These are phyloP conservation scores for Boletus pseudo-olivaceus DNA, from an alignment of 768 basidiomycete species.

Conservation along the genomic window DNA sequence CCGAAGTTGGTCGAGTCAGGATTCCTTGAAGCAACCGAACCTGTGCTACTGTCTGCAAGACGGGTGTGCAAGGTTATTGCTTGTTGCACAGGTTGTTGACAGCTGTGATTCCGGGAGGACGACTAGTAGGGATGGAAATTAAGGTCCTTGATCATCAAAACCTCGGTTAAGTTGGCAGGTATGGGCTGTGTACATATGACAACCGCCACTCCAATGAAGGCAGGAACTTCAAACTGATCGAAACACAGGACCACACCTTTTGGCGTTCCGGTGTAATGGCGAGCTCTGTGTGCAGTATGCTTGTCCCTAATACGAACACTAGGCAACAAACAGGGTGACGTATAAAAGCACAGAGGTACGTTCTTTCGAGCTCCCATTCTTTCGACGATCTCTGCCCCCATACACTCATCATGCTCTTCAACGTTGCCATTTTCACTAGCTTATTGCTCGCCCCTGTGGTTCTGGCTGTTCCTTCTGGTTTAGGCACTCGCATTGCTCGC, in stretches of 20 bases:
- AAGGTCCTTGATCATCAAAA: no score
- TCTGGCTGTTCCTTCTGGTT: neutral
- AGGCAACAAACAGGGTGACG: neutral
- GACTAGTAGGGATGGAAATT: no score
- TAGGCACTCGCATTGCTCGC: neutral
- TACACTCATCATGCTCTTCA: neutral
- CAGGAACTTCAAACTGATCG: neutral
- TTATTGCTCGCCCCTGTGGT: neutral
- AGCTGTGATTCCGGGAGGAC: no score
- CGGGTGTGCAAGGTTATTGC: no score
- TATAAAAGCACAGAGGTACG: neutral
- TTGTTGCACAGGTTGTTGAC: no score
- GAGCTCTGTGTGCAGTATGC: neutral
- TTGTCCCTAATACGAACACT: neutral
- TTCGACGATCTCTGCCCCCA: neutral
- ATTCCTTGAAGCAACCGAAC: no score
- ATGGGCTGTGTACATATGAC: no score
- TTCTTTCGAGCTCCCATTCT: neutral
- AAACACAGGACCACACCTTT: neutral
- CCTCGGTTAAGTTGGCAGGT: no score
- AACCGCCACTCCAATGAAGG: no score
- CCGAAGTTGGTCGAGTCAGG: no score
- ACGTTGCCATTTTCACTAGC: neutral
- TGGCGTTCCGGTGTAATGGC: neutral
- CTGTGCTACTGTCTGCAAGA: no score